Conservation (phyloP, 2,329 filamentous ascomycete species). For the Exophiala aquamarina region DNA sequence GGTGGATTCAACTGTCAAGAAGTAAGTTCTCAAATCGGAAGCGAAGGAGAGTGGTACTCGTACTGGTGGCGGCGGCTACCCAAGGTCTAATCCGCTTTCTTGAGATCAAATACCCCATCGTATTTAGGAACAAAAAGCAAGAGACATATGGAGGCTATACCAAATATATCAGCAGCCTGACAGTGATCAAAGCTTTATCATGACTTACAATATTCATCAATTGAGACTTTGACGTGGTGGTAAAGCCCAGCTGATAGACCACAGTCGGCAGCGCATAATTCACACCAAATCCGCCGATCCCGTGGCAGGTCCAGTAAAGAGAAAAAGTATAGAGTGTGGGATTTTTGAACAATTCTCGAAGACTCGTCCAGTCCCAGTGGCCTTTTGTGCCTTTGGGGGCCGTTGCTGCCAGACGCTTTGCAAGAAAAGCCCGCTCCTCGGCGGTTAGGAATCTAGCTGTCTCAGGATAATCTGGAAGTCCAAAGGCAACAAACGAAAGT, state of each 20-base stretch:
- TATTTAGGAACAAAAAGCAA: constrained; percentile 31
- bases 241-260: constrained; percentile 45
- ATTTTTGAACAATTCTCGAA: constrained; percentile 35
- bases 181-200: not conserved
- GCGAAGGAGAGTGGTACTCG: no score
- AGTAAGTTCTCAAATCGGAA: constrained; percentile 22
- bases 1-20: constrained; percentile 13
- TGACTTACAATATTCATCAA: constrained; percentile 48
- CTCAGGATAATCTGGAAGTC: constrained; percentile 21
- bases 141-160: constrained; percentile 18
- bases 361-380: constrained; percentile 27
- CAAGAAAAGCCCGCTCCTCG: constrained; percentile 29
- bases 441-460: constrained; percentile 27
- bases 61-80: constrained; percentile 31
- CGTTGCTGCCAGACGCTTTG: constrained; percentile 32
- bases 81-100: constrained; percentile 16
- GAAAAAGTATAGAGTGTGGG: constrained; percentile 41
- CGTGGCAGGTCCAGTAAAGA: constrained; percentile 43
- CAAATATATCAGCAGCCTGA: not conserved
- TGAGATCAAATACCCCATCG: constrained; percentile 14
- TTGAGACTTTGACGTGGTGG: constrained; percentile 42
- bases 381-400: constrained; percentile 13
- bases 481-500: constrained; percentile 28
- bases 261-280: constrained; percentile 44
- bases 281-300: constrained; percentile 45